Percentiles rank a stretch among this genome's conserved stretches.
phyloP scores from a whole-genome alignment of 2,329 filamentous ascomycete genomes.

The Talaromyces sp. region DNA sequence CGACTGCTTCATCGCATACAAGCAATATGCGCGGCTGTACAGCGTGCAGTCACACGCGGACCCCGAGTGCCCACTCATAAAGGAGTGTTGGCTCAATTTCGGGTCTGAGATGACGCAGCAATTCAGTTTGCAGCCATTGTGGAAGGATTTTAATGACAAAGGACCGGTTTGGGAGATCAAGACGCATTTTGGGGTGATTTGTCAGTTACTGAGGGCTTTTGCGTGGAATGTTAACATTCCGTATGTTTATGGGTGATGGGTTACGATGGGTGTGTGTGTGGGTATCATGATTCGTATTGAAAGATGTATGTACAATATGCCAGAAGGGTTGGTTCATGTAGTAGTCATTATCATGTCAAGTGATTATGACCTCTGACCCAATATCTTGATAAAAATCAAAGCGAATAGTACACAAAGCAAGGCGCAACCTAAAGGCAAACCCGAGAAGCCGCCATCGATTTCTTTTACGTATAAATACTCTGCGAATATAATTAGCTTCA shows the following conservation, averaged over 20 bases:
- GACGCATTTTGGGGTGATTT: constrained; percentile 13
- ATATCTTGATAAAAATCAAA: background rate
- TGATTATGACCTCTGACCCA: background rate
- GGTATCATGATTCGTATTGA: background rate
- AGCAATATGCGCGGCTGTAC: constrained; percentile 12
- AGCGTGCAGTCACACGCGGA: background rate
- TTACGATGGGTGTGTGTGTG: background rate
- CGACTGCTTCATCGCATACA: constrained; percentile 13
- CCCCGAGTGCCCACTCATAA: constrained; percentile 5
- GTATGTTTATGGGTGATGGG: background rate
- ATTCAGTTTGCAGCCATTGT: constrained; percentile 2
- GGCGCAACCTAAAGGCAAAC: background rate
- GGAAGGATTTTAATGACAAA: constrained; percentile 7
- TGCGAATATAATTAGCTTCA: background rate
- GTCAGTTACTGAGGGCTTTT: constrained; percentile 16
- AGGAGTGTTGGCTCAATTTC: constrained; percentile 12
- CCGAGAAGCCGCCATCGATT: background rate
- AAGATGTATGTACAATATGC: background rate
- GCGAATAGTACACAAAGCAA: background rate
- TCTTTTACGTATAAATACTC: constrained; percentile 15
- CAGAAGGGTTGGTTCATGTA: background rate
- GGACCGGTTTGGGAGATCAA: constrained; percentile 15
- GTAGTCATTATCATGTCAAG: background rate
- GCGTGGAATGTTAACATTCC: constrained; percentile 16
- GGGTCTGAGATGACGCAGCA: background rate